Evolutionary conservation across 2,329 filamentous ascomycete genomes (phyloP).

Genomic region (Emmonsia crescens): DNA sequence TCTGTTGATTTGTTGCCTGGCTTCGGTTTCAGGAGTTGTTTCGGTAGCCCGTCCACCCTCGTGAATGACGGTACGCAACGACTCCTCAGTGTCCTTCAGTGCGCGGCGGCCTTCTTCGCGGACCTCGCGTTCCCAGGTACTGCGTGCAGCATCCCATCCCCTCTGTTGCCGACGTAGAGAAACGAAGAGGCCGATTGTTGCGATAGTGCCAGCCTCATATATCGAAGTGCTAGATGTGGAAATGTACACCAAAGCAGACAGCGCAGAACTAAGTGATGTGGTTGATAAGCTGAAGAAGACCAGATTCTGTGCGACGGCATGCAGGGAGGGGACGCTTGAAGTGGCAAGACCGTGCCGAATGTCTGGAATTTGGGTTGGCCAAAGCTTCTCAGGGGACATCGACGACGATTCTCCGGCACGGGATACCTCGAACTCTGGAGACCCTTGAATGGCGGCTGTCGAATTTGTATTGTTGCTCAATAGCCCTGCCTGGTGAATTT

Average conservation of each 20-base stretch:
- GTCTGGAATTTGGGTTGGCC: slow-evolving; percentile 64
- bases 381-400: slow-evolving; percentile 33
- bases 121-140: slow-evolving; percentile 42
- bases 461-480: slow-evolving; percentile 16
- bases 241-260: slow-evolving; percentile 46
- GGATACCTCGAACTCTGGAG: neutral
- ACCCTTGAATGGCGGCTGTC: neutral
- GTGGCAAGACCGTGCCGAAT: slow-evolving; percentile 56
- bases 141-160: slow-evolving; percentile 45
- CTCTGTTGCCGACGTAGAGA: slow-evolving; percentile 48
- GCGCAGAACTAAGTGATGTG: slow-evolving; percentile 50
- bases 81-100: slow-evolving; percentile 43
- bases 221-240: slow-evolving; percentile 41
- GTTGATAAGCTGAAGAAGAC: slow-evolving; percentile 67
- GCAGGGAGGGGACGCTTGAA: slow-evolving; percentile 59
- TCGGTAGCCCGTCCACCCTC: slow-evolving; percentile 31
- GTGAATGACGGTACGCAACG: slow-evolving; percentile 37
- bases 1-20: slow-evolving; percentile 35
- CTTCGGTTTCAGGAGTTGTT: slow-evolving; percentile 25
- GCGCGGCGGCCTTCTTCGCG: slow-evolving; percentile 48
- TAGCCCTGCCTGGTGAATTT: slow-evolving; percentile 56
- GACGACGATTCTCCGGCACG: neutral
- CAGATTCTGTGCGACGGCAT: slow-evolving; percentile 61
- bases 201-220: slow-evolving; percentile 51
- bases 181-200: slow-evolving; percentile 48